Base-by-base conservation (phyloP, 192 early-diverging fungal species). In the Mortierella claussenii region DNA sequence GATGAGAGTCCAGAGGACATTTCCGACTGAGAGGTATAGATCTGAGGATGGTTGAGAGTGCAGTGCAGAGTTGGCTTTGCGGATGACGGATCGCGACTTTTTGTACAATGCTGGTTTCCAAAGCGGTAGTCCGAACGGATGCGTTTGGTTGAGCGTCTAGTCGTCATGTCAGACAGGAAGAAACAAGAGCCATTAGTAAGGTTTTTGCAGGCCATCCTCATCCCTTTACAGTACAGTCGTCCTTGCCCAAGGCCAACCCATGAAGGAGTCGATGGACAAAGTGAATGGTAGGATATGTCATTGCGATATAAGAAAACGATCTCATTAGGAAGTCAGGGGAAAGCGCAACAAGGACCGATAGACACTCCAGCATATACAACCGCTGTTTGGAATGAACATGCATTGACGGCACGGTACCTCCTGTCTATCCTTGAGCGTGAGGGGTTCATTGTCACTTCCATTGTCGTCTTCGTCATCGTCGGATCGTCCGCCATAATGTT, bases 71-170 rank as follows among this genome's bases (percentile, higher is more conserved):
- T 96, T 90, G 36, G 93, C 94, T 6, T 89, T 88, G 23, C 89
- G 87, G 58, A 93, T 91, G 46, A 97, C 92, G 11, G 92, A 92
- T 18, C 97, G 92, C 17, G 91, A 89, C 79, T 98, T 98, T 64
- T 94, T 93, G 85, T 97, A 98, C 18, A 98, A 84, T 12, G 96
- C 95, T 24, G 95, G 95, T 81, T 98, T 98, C 97, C 97, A 98
- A 32, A 98, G 85, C 40, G 92, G 93, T 48, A 98, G 79, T 30
- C 97, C 97, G 66, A 98, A 98, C 15, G 97, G 97, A 82, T 97
- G 95, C 15, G 83, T 82, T 48, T 83, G 86, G 68, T 95, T 95
- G 57, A 95, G 86, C 12, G 87, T 89, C 87, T 93, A 83, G 37
- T 10, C 13, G 37, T 47, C 27, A 40, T 40, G 37, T 21, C 1